A percentile compares a stretch with the other conserved stretches of the same genome.
These are phyloP conservation scores for Xylaria curta DNA, from an alignment of 495 filamentous ascomycete genomes.

Conservation along the genomic window DNA sequence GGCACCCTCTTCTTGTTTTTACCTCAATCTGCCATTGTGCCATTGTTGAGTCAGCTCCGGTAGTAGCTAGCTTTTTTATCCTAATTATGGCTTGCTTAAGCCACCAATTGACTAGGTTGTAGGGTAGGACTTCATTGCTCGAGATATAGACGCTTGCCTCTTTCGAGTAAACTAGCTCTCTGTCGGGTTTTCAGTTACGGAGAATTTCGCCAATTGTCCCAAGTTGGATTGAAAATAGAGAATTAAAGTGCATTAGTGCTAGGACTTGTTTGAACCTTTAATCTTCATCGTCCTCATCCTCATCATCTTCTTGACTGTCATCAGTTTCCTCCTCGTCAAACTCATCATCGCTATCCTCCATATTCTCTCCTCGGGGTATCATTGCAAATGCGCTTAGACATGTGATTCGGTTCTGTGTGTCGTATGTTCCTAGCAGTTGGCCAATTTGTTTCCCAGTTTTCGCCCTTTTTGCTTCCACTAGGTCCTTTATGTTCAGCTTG, in stretches of 20 bases:
- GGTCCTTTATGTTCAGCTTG: constrained; percentile 57
- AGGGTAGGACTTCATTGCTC: not conserved
- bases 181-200: not conserved
- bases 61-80: not conserved
- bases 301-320: constrained; percentile 53
- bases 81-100: not conserved
- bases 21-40: not conserved
- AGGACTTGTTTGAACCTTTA: not conserved
- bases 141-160: not conserved
- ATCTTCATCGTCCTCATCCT: constrained; percentile 42
- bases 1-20: not conserved
- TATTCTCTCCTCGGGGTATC: constrained; percentile 62
- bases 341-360: constrained; percentile 57
- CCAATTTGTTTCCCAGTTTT: constrained; percentile 64
- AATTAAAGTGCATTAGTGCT: not conserved
- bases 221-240: not conserved
- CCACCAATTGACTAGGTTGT: not conserved
- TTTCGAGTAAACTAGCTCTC: constrained; percentile 16
- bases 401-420: constrained; percentile 88
- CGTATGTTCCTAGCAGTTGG: constrained; percentile 74
- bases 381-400: constrained; percentile 88
- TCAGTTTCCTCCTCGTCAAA: constrained; percentile 50
- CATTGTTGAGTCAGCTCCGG: not conserved
- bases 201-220: not conserved
- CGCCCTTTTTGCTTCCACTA: constrained; percentile 39